phyloP scores from a whole-genome alignment of 306 rosid species.

The Acacia melanoxylon region DNA sequence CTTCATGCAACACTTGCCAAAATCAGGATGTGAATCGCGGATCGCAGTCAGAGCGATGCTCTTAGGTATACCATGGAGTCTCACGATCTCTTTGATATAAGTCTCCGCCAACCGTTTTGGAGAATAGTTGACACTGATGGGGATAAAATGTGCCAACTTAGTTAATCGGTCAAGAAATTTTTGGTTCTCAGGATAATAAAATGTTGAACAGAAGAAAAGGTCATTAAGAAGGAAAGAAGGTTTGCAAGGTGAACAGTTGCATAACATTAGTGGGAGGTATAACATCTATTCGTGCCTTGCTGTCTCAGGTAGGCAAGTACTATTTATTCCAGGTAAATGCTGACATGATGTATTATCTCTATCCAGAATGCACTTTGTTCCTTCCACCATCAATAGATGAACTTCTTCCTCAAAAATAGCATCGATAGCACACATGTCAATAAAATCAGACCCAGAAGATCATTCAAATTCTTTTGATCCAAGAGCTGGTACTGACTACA shows the following conservation, averaged over 20 bases:
- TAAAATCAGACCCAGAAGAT: constrained; percentile 46
- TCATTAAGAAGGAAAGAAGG: constrained; percentile 58
- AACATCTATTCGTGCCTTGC: constrained; percentile 17
- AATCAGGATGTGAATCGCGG: too few species aligned
- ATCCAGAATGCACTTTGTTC: constrained; percentile 58
- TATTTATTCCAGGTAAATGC: constrained; percentile 35
- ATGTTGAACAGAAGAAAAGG: constrained; percentile 75
- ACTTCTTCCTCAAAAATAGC: constrained; percentile 38
- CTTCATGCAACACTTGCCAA: too few species aligned
- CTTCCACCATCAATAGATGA: constrained; percentile 39
- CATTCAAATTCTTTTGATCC: constrained; percentile 71
- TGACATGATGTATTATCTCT: constrained; percentile 33
- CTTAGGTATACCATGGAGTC: too few species aligned
- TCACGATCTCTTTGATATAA: too few species aligned
- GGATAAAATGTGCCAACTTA: too few species aligned
- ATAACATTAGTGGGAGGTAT: constrained; percentile 72
- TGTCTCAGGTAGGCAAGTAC: not conserved
- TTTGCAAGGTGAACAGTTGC: constrained; percentile 53
- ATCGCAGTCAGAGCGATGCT: too few species aligned
- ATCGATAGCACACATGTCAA: constrained; percentile 39
- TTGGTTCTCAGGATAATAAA: constrained; percentile 29
- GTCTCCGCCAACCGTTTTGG: too few species aligned
- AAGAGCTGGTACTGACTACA: constrained; percentile 59
- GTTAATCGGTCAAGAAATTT: too few species aligned
- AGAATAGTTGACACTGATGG: too few species aligned